Evolutionary conservation across 2,329 filamentous ascomycete species (phyloP).

Genomic region (Trichoderma koningiopsis): DNA sequence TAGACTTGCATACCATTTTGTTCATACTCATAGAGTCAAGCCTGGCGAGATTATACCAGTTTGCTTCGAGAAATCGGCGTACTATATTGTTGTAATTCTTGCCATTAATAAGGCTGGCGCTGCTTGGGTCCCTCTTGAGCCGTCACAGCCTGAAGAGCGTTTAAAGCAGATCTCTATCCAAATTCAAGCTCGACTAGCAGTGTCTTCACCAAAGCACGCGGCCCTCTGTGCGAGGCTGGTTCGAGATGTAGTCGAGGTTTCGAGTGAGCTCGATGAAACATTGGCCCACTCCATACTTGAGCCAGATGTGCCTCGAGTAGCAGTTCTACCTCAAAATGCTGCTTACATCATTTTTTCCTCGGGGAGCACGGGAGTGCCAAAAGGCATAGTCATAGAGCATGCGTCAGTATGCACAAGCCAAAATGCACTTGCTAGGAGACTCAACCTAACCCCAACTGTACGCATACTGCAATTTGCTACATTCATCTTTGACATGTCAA

Average conservation of each 20-base stretch:
- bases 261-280: neutral
- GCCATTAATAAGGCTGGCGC: constrained; percentile 28
- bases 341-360: constrained; percentile 33
- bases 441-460: neutral
- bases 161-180: neutral
- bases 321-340: neutral
- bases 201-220: neutral
- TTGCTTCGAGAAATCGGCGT: constrained; percentile 24
- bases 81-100: constrained; percentile 26
- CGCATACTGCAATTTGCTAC: neutral
- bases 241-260: neutral
- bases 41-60: neutral
- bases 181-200: neutral
- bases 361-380: constrained; percentile 22
- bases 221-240: neutral
- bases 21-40: constrained; percentile 24
- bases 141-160: constrained; percentile 11
- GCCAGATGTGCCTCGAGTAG: accelerated
- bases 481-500: neutral
- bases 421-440: neutral
- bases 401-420: constrained; percentile 14
- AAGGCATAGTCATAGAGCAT: constrained; percentile 32
- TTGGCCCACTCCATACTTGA: neutral
- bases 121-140: constrained; percentile 26
- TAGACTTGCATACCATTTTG: constrained; percentile 24